These are phyloP conservation scores for Phytopythium oedochilum DNA, from an alignment of 352 stramenopile genomes.

Conservation along the genomic window DNA sequence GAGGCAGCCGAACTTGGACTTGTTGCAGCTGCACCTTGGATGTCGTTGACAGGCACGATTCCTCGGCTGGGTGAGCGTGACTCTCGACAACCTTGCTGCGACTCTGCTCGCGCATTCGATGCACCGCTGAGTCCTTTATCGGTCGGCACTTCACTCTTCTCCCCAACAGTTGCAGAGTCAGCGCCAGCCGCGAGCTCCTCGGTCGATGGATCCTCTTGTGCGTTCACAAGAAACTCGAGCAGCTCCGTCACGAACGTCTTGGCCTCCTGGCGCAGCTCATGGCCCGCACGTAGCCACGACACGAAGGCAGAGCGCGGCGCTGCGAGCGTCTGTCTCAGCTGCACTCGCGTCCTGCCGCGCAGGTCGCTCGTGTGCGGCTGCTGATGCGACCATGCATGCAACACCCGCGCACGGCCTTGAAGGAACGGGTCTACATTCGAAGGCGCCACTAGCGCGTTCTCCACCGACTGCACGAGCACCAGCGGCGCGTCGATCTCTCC, in stretches of 20 bases:
- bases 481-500: conserved; percentile 59
- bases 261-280: conserved; percentile 86
- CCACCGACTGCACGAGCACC: conserved; percentile 86
- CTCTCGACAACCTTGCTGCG: not conserved
- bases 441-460: conserved; percentile 84
- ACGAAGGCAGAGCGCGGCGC: conserved; percentile 75
- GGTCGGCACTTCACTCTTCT: too few relatives aligned
- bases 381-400: conserved; percentile 78
- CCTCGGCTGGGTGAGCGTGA: not conserved
- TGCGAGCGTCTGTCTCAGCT: conserved; percentile 45
- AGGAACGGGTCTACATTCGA: conserved; percentile 91
- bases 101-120: not conserved
- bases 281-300: conserved; percentile 83
- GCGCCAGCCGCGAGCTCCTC: conserved; percentile 7
- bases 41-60: not conserved
- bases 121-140: not conserved
- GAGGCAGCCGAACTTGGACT: not conserved
- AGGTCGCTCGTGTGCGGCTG: conserved; percentile 44
- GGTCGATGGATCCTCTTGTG: conserved; percentile 19
- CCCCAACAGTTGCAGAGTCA: not conserved
- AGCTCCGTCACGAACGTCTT: conserved; percentile 81
- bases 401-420: conserved; percentile 58
- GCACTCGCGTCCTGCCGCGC: conserved; percentile 39
- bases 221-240: conserved; percentile 73
- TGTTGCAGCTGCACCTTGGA: too few relatives aligned